Conservation (phyloP, 805 yeast genomes). For the Cyberlindnera petersonii region DNA sequence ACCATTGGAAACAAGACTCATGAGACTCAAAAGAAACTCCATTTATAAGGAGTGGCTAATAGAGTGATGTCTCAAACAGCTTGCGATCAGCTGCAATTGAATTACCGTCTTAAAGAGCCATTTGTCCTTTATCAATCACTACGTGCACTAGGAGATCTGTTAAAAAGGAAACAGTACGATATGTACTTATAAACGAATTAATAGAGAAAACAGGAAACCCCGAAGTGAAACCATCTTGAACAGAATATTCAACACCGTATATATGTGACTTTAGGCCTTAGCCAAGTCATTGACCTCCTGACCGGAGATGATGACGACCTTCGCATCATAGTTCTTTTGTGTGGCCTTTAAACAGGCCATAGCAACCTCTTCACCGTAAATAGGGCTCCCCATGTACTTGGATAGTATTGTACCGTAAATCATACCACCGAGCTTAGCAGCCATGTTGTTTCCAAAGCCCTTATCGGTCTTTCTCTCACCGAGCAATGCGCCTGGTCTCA, state of each 20-base stretch:
- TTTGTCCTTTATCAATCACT: too few species aligned
- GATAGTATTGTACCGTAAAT: slow-evolving; percentile 35
- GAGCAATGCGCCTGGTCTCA: slow-evolving; percentile 72
- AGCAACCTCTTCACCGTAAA: slow-evolving; percentile 66
- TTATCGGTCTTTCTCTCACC: slow-evolving; percentile 53
- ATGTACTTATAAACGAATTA: too few species aligned
- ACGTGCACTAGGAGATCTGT: too few species aligned
- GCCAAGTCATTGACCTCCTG: slow-evolving; percentile 24
- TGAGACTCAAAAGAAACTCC: too few species aligned
- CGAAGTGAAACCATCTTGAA: too few species aligned
- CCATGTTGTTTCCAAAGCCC: slow-evolving; percentile 34
- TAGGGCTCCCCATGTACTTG: slow-evolving; percentile 38
- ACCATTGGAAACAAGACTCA: too few species aligned
- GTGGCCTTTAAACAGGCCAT: slow-evolving; percentile 43
- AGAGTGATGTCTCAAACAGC: too few species aligned
- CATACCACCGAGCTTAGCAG: slow-evolving; percentile 27
- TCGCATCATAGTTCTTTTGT: slow-evolving; percentile 20
- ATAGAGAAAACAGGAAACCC: not conserved
- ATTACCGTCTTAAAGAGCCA: too few species aligned
- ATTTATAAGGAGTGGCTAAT: too few species aligned
- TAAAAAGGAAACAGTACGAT: not conserved
- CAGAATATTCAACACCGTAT: too few species aligned
- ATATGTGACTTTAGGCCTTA: not conserved
- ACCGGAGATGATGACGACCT: slow-evolving; percentile 30
- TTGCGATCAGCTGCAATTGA: too few species aligned